These are phyloP conservation scores for Incumbomyces lentus DNA, from an alignment of 2,329 filamentous ascomycete species.

Conservation along the genomic window DNA sequence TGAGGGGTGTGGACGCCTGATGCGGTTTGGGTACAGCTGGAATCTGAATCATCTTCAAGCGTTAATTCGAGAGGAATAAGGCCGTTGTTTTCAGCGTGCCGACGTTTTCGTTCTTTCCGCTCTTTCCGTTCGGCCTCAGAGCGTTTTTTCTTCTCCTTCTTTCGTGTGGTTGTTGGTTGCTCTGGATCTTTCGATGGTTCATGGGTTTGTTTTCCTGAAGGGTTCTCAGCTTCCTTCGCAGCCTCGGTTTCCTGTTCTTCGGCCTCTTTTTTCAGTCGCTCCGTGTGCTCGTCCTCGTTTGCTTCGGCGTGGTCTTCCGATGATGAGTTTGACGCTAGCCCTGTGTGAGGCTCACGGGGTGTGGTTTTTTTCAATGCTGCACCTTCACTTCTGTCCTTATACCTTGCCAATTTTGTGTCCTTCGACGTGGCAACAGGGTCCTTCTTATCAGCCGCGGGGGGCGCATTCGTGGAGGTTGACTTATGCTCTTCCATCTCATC, in stretches of 20 bases:
- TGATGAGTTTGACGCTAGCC: slow-evolving; percentile 37
- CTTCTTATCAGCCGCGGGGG: slow-evolving; percentile 23
- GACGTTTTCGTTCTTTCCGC: slow-evolving; percentile 77
- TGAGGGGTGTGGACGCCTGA: slow-evolving; percentile 23
- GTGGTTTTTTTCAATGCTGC: slow-evolving; percentile 55
- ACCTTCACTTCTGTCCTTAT: slow-evolving; percentile 62
- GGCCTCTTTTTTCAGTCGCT: neutral
- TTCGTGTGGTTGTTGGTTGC: slow-evolving; percentile 49
- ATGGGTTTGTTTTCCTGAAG: slow-evolving; percentile 20
- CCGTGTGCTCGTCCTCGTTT: neutral
- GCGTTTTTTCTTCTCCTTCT: slow-evolving; percentile 92
- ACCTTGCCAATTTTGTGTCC: slow-evolving; percentile 39
- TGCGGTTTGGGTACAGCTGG: slow-evolving; percentile 28
- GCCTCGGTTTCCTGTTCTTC: neutral
- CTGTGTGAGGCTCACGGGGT: neutral
- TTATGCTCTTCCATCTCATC: slow-evolving; percentile 39
- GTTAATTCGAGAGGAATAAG: slow-evolving; percentile 74
- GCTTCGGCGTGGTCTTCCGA: slow-evolving; percentile 22
- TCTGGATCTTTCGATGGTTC: slow-evolving; percentile 18
- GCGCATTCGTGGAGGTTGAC: slow-evolving; percentile 2
- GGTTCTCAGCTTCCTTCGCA: slow-evolving; percentile 9
- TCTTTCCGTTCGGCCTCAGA: slow-evolving; percentile 89
- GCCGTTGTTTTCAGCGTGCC: slow-evolving; percentile 78
- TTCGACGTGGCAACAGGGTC: slow-evolving; percentile 29
- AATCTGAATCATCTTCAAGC: slow-evolving; percentile 53